Conservation (phyloP, 1,139 yeast genomes). For the Lodderomyces parapsilosis region DNA sequence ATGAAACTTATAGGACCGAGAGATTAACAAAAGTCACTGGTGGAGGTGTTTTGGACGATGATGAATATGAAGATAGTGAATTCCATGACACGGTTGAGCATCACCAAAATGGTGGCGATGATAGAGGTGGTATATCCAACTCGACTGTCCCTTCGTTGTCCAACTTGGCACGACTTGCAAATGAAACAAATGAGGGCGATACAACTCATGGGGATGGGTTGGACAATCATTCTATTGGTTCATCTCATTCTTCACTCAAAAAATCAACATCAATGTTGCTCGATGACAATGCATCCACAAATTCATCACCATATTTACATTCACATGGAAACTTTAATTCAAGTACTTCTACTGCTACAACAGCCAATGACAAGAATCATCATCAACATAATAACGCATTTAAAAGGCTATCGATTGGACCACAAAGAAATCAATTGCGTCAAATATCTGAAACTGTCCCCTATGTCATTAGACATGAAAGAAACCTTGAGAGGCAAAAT, state of each 20-base stretch:
- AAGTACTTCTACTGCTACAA: conserved; percentile 30
- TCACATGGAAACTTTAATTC: conserved; percentile 32
- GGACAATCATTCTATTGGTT: conserved; percentile 23
- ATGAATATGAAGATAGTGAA: conserved; percentile 18
- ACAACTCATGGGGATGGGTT: conserved; percentile 7
- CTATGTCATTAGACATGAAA: conserved; percentile 73
- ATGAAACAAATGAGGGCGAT: conserved; percentile 9
- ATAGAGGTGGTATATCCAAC: conserved; percentile 4
- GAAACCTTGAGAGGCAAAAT: conserved; percentile 70
- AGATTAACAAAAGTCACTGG: conserved; percentile 57
- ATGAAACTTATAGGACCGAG: conserved; percentile 91
- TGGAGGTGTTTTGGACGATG: conserved; percentile 24
- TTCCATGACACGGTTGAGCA: conserved; percentile 34
- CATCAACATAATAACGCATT: conserved; percentile 41
- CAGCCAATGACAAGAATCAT: conserved; percentile 18
- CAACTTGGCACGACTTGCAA: conserved; percentile 59
- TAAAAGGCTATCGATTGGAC: conserved; percentile 56
- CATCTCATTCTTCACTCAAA: conserved; percentile 23
- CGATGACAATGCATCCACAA: conserved; percentile 30
- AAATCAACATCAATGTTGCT: conserved; percentile 37
- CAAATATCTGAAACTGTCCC: conserved; percentile 82
- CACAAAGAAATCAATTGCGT: conserved; percentile 67
- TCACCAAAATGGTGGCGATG: conserved; percentile 13
- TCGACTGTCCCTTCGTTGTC: conserved; percentile 58
- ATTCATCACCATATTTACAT: conserved; percentile 32